Evolutionary conservation across 805 yeast species (phyloP).

Genomic region (Wickerhamiella kurtzmanii): DNA sequence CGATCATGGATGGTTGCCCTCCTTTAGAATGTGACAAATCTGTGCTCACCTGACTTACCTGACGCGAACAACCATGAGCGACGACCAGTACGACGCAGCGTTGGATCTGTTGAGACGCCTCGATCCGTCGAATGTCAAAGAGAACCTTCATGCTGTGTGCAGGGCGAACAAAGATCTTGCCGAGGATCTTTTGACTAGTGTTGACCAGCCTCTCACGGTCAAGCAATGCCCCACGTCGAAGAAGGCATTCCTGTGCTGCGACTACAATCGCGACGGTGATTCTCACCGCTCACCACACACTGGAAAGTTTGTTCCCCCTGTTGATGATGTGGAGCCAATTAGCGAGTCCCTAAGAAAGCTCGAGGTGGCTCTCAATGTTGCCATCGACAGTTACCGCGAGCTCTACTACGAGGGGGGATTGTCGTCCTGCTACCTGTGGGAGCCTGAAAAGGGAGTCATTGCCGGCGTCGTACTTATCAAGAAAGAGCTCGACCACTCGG

Average conservation of each 20-base stretch:
- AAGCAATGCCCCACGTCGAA: slow-evolving; percentile 40
- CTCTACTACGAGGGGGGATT: slow-evolving; percentile 91
- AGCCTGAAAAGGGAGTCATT: slow-evolving; percentile 53
- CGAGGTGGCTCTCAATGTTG: slow-evolving; percentile 73
- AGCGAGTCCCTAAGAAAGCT: slow-evolving; percentile 50
- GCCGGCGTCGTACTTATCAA: slow-evolving; percentile 87
- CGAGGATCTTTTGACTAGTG: slow-evolving; percentile 72
- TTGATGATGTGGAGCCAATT: slow-evolving; percentile 54
- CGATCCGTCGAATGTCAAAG: slow-evolving; percentile 47
- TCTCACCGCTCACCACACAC: slow-evolving; percentile 86
- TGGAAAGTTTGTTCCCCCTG: slow-evolving; percentile 46
- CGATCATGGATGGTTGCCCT: too few species aligned
- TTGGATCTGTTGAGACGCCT: slow-evolving; percentile 64
- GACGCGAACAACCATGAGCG: slow-evolving; percentile 16
- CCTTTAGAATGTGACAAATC: background rate
- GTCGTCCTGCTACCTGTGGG: slow-evolving; percentile 87
- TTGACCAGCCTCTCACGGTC: slow-evolving; percentile 67
- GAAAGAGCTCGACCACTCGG: slow-evolving; percentile 30
- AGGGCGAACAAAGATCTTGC: slow-evolving; percentile 51
- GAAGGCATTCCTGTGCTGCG: slow-evolving; percentile 70
- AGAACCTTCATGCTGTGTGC: slow-evolving; percentile 35
- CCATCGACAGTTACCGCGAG: slow-evolving; percentile 86
- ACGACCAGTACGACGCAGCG: slow-evolving; percentile 59
- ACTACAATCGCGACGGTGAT: slow-evolving; percentile 91
- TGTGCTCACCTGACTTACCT: background rate